Percentiles rank a stretch among this genome's conserved stretches.
Conservation (phyloP, 768 basidiomycete species). For the Clavulina sp. region DNA sequence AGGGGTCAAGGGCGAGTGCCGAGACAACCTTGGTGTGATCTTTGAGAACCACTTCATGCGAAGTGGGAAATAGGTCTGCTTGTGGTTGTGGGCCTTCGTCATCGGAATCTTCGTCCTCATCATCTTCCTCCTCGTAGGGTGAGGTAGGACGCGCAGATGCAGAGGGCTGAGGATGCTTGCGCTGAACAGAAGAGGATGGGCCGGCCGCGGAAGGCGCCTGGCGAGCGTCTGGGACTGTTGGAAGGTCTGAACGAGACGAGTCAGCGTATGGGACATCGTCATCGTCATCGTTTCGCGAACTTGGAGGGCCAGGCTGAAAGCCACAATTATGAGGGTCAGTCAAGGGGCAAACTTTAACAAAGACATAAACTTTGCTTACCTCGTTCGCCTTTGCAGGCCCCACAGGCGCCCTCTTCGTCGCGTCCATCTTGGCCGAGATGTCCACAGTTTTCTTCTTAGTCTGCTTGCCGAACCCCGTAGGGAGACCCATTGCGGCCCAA, state of each 20-base stretch:
- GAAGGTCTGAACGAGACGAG: background rate
- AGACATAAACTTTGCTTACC: background rate
- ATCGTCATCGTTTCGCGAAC: conserved; percentile 7
- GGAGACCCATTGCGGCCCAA: conserved; percentile 55
- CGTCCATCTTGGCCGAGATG: conserved; percentile 54
- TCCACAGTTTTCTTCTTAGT: conserved; percentile 48
- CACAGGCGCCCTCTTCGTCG: conserved; percentile 41
- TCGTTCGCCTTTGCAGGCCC: background rate
- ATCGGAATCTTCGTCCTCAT: conserved; percentile 16
- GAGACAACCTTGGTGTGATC: conserved; percentile 95
- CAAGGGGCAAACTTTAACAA: conserved; percentile 1
- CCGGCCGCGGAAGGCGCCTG: background rate
- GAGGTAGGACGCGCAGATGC: background rate
- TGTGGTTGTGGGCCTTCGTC: conserved; percentile 29
- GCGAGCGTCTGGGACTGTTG: background rate
- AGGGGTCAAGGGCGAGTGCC: conserved; percentile 80
- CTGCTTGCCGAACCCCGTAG: conserved; percentile 62
- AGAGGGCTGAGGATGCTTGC: background rate
- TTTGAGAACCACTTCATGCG: conserved; percentile 82
- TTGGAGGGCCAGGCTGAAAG: background rate
- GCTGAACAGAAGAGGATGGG: background rate
- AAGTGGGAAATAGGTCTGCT: conserved; percentile 48
- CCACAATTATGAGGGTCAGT: conserved; percentile 7
- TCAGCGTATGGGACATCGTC: conserved; percentile 17
- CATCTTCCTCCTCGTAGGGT: conserved; percentile 9